phyloP scores from a whole-genome alignment of 192 early-diverging fungal genomes.

The Dispira simplex region DNA sequence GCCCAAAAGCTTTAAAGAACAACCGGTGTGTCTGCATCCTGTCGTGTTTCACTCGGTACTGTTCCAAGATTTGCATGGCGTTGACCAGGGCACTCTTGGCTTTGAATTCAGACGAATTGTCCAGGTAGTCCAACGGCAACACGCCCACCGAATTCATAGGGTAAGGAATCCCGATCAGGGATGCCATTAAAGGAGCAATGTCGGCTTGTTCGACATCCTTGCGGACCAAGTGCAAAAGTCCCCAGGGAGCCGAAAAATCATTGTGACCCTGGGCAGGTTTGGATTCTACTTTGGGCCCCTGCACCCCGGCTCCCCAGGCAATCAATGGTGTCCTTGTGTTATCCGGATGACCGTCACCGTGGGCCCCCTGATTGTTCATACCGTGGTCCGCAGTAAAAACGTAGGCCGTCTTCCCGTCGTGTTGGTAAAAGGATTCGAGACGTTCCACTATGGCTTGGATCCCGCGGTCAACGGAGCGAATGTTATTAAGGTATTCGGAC shows the following conservation, averaged over 20 bases:
- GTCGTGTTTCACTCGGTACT: constrained; percentile 78
- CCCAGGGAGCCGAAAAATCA: constrained; percentile 56
- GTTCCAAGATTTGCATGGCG: constrained; percentile 69
- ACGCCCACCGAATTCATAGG: constrained; percentile 92
- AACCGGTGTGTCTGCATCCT: constrained; percentile 60
- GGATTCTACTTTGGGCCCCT: constrained; percentile 33
- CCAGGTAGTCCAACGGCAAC: constrained; percentile 65
- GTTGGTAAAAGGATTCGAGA: constrained; percentile 58
- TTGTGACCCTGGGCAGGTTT: constrained; percentile 26
- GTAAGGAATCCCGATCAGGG: constrained; percentile 69
- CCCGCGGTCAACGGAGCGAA: constrained; percentile 63
- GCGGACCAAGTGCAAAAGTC: constrained; percentile 38
- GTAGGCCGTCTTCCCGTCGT: constrained; percentile 73
- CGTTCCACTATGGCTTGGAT: constrained; percentile 47
- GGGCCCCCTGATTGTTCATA: constrained; percentile 84
- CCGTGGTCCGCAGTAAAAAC: constrained; percentile 95
- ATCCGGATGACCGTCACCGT: constrained; percentile 93
- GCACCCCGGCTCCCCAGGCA: constrained; percentile 89
- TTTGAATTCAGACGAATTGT: constrained; percentile 50
- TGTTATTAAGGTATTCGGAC: constrained; percentile 75
- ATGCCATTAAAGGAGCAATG: constrained; percentile 89
- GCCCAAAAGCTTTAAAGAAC: constrained; percentile 61
- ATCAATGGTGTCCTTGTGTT: constrained; percentile 89
- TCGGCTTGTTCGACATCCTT: constrained; percentile 88
- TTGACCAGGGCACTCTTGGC: constrained; percentile 66